Evolutionary conservation across 495 filamentous ascomycete species (phyloP), one percentile per base, ranked within the genome.

Genomic region (Neurospora discreta): DNA sequence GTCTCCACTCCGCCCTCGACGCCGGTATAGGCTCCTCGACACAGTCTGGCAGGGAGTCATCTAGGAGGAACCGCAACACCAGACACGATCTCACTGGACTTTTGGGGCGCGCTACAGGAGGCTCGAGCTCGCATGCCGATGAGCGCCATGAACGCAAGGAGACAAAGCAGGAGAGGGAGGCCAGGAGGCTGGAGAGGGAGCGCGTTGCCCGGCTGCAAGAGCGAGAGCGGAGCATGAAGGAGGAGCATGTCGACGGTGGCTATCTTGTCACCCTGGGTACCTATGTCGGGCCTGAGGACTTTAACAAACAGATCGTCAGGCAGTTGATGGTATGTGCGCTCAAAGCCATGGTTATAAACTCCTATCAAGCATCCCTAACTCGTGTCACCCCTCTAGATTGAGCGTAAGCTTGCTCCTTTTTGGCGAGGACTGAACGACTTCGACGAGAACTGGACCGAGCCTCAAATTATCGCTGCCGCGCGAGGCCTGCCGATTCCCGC

Each of bases 401-500:
- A 98, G 81, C 89, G 95, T 72, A 90, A 92, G 72, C 80, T 99
- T 71, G 95, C 95, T 30, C 95, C 95, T 0, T 98, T 99, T 77
- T 99, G 94, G 91, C 90, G 91, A 80, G 95, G 96, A 3, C 84
- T 99, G 13, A 91, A 97, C 74, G 95, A 99, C 76, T 90, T 95
- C 74, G 89, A 89, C 5, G 90, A 93, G 46, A 90, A 90, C 70
- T 99, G 95, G 95, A 92, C 93, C 5, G 95, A 99, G 74, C 88
- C 92, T 77, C 95, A 99, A 80, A 88, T 99, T 18, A 90, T 97
- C 78, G 94, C 96, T 44, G 95, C 92, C 26, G 95, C 92, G 36
- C 89, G 93, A 78, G 95, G 92, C 18, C 82, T 97, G 71, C 88
- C 92, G 8, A 91, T 98, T 69, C 95, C 95, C 68, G 84, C 91